Base-by-base conservation (phyloP, 2,329 filamentous ascomycete species). In the Diaporthe longicolla region DNA sequence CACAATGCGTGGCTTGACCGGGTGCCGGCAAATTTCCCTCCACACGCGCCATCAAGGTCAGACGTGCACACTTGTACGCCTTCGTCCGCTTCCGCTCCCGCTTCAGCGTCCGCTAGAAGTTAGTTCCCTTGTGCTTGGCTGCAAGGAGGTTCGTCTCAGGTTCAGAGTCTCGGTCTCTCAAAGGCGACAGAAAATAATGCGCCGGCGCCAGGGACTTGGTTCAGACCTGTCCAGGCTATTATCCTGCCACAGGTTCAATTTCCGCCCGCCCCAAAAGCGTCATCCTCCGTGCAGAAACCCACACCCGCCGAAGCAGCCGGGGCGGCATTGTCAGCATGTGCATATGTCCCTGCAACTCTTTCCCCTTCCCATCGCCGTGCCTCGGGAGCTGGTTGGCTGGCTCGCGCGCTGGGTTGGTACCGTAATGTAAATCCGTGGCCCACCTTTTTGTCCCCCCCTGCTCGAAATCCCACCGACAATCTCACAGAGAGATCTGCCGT, bases 401-500 rank as follows among this genome's bases (percentile, higher is more conserved):
- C 63, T 54, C 32, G 59, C 59, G 26, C 26, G 45, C 11, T 52
- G 45, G 13, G 29, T 40, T 54, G 48, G 45, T 52, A 52, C 63
- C 45, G 63, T 54, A 68, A 68, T 68, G 63, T 68, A 54, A 68
- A 68, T 40, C 63, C n/a, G 32, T 37, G 63, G 26, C 32, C 63
- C 63, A 59, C 63, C 48, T 52, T 52, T 66, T 40, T 48, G 54
- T 45, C 15, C 11, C 32, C 63, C 63, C 63, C 45, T 68, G 63
- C 59, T 63, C 43, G n/a, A 55, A 73, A 70, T 40, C 26, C 71
- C 45, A 52, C 71, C 58, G 65, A 70, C 50, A 59, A 70, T 71
- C 72, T 69, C 71, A 37, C 63, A 68, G 29, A 68, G 71, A 68
- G 71, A 72, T 72, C 72, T 74, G 58, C 72, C 68, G 63, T 54